phyloP scores from a whole-genome alignment of 2,329 filamentous ascomycete species.

The Berkeleyomyces rouxiae region DNA sequence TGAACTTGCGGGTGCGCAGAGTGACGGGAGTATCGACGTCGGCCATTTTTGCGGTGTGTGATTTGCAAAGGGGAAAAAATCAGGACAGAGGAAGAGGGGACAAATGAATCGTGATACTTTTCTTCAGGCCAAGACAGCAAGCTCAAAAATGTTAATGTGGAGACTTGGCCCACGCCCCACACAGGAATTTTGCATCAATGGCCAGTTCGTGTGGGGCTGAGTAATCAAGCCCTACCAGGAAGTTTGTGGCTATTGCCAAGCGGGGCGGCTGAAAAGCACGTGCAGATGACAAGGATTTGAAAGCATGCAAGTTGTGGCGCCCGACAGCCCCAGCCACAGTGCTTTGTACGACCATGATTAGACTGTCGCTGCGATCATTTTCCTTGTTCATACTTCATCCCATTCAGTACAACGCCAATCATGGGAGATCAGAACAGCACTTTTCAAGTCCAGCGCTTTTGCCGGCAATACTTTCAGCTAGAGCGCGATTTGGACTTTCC shows the following conservation, averaged over 20 bases:
- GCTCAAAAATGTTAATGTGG: conserved; percentile 1
- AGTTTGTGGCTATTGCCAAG: background rate
- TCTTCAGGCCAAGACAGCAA: background rate
- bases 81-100: background rate
- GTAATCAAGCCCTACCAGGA: background rate
- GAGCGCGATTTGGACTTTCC: conserved; percentile 51
- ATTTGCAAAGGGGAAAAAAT: conserved; percentile 8
- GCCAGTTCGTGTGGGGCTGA: background rate
- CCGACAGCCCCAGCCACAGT: background rate
- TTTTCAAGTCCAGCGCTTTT: conserved; percentile 32
- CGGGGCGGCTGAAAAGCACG: background rate
- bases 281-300: background rate
- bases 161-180: background rate
- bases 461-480: conserved; percentile 65
- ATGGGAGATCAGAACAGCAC: background rate
- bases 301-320: background rate
- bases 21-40: conserved; percentile 63
- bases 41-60: conserved; percentile 59
- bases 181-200: background rate
- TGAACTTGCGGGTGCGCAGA: conserved; percentile 98
- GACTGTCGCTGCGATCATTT: background rate
- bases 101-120: conserved; percentile 6
- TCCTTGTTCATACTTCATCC: background rate
- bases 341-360: background rate
- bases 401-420: background rate